Evolutionary conservation across 768 basidiomycete species (phyloP).

Genomic region (Rhizopogon vinicolor): DNA sequence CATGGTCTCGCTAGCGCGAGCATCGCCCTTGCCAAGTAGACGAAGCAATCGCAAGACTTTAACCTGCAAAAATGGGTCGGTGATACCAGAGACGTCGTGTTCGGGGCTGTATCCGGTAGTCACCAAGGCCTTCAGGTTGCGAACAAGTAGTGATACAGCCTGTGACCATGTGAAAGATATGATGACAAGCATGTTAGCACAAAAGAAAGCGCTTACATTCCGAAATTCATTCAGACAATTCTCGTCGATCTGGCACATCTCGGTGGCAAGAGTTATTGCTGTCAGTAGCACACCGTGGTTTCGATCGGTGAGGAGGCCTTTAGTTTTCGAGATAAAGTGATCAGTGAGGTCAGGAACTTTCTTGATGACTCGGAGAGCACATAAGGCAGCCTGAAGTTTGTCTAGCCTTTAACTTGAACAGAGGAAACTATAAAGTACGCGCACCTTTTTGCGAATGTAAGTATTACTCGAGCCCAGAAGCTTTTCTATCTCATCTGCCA

Average conservation of each 20-base stretch:
- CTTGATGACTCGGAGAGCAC: slow-evolving; percentile 90
- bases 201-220: slow-evolving; percentile 50
- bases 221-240: slow-evolving; percentile 80
- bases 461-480: slow-evolving; percentile 95
- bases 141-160: slow-evolving; percentile 91
- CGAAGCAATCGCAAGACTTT: slow-evolving; percentile 89
- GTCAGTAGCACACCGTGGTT: slow-evolving; percentile 95
- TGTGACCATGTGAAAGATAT: slow-evolving; percentile 26
- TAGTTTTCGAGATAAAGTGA: slow-evolving; percentile 86
- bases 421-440: slow-evolving; percentile 9
- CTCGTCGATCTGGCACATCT: slow-evolving; percentile 85
- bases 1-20: slow-evolving; percentile 90
- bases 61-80: slow-evolving; percentile 92
- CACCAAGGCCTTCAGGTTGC: slow-evolving; percentile 90
- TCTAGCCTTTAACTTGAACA: not conserved
- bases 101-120: slow-evolving; percentile 98
- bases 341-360: slow-evolving; percentile 95
- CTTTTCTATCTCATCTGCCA: slow-evolving; percentile 97
- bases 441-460: slow-evolving; percentile 97
- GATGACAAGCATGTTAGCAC: not conserved
- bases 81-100: slow-evolving; percentile 99
- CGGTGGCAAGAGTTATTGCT: slow-evolving; percentile 91
- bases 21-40: slow-evolving; percentile 82
- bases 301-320: slow-evolving; percentile 87
- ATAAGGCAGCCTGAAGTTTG: slow-evolving; percentile 75